A percentile compares a stretch with the other conserved stretches of the same genome.
phyloP scores from a whole-genome alignment of 148 eudicot species.

The Camellia sinensis region DNA sequence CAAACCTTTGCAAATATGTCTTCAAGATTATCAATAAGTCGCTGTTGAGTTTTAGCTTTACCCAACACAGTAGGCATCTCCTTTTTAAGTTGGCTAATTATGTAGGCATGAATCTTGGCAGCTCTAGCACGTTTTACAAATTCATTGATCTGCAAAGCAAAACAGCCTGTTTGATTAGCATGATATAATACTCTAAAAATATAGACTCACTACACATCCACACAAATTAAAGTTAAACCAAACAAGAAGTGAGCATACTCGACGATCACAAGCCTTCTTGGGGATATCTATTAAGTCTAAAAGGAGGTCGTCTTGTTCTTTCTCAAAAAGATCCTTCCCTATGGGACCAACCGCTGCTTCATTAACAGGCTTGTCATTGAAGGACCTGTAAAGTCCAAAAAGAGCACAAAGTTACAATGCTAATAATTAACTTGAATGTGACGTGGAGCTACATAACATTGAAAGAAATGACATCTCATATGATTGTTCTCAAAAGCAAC shows the following conservation, averaged over 20 bases:
- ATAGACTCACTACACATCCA: background rate
- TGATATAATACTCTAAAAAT: too few relatives aligned
- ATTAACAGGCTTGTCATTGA: conserved; percentile 17
- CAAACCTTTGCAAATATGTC: conserved; percentile 68
- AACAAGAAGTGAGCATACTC: conserved; percentile 41
- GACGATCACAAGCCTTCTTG: conserved; percentile 32
- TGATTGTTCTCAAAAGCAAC: background rate
- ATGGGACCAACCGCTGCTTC: conserved; percentile 62
- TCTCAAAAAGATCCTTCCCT: conserved; percentile 83
- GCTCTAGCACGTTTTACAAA: too few relatives aligned
- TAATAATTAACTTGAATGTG: background rate
- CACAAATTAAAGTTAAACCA: background rate
- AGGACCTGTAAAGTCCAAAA: conserved; percentile 46
- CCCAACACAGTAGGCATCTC: conserved; percentile 96
- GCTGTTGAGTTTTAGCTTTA: conserved; percentile 69
- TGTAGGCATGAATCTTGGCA: conserved; percentile 70
- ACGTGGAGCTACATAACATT: too few relatives aligned
- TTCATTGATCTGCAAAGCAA: conserved; percentile 38
- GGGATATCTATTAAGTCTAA: conserved; percentile 84
- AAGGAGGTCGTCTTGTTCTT: conserved; percentile 88
- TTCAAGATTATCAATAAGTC: conserved; percentile 69
- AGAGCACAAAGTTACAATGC: background rate
- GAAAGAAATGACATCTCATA: too few relatives aligned
- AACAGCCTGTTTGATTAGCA: background rate
- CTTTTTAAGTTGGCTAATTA: conserved; percentile 83